Evolutionary conservation across 805 yeast species (phyloP).

Genomic region (Wickerhamiella galacta): DNA sequence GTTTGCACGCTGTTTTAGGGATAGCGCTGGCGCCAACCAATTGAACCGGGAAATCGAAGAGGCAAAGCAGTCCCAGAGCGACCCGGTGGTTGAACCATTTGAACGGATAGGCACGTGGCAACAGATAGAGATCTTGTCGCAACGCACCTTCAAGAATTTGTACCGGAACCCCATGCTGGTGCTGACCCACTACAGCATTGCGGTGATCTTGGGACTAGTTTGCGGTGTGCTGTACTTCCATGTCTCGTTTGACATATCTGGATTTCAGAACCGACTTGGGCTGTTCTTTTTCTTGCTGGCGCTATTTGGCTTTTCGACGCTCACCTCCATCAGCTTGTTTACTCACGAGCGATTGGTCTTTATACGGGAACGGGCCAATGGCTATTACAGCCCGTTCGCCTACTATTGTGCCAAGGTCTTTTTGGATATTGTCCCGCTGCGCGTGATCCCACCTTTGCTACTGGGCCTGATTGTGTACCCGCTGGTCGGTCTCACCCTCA

Average conservation of each 20-base stretch:
- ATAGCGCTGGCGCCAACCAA: constrained; percentile 7
- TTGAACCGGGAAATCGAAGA: constrained; percentile 15
- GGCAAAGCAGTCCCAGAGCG: constrained; percentile 1
- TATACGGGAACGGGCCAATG: constrained; percentile 84
- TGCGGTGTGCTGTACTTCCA: constrained; percentile 77
- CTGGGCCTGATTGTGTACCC: constrained; percentile 75
- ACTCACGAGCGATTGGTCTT: constrained; percentile 78
- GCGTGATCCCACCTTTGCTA: constrained; percentile 83
- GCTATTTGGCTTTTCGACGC: constrained; percentile 82
- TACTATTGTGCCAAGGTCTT: constrained; percentile 73
- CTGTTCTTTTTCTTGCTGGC: constrained; percentile 81
- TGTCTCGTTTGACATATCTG: constrained; percentile 76
- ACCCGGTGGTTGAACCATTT: constrained; percentile 10
- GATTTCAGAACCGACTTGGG: constrained; percentile 91
- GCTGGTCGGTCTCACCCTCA: constrained; percentile 71
- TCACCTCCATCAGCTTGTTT: constrained; percentile 82
- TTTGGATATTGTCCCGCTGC: constrained; percentile 82
- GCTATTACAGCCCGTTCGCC: constrained; percentile 76
- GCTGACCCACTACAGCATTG: constrained; percentile 64
- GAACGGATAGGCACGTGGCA: constrained; percentile 40
- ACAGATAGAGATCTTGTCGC: constrained; percentile 60
- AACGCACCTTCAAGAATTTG: constrained; percentile 79
- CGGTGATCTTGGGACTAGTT: constrained; percentile 61
- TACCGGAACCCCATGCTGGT: constrained; percentile 86
- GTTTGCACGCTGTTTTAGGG: constrained; percentile 18